Evolutionary conservation across 2,329 filamentous ascomycete species (phyloP), one percentile per base, ranked within the genome.

Genomic region (Fusarium neocosmosporiellum): DNA sequence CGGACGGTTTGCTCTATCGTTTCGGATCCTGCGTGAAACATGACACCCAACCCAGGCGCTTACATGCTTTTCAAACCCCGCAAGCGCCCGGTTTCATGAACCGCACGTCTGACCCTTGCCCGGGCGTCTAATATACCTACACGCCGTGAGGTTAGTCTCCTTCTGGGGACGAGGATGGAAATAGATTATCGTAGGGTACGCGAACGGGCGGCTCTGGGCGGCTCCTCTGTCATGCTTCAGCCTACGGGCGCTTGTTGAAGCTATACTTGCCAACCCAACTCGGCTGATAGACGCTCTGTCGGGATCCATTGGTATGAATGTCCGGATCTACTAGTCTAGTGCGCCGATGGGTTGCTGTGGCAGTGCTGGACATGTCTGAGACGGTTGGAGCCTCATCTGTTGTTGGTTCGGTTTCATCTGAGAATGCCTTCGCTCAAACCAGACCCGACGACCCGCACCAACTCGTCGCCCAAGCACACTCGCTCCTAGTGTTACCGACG

Each of bases 21-120:
- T 72, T 70, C 61, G 50, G 20, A 27, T 8, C 13, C 48, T 24
- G 7, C 59, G 24, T 68, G 63, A 73, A 71, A 73, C 67, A 39
- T 34, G 13, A 59, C 58, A 57, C 64, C 24, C 48, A 58, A 34
- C 39, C 61, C 31, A 58, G 59, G 67, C 71, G 71, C 71, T 71
- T 73, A 69, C 60, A 39, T 33, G 29, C 33, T 18, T 50, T 50
- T 16, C 20, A 43, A 16, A 3, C 24, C 9, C 63, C 55, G 20
- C 57, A 73, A 73, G 70, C 70, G 70, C 70, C 60, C 60, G 11
- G 54, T 63, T 72, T 72, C 65, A 63, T 34, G 22, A 63, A 53
- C 43, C 59, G 59, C 59, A 62, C 24, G 18, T 20, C 46, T 41
- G 55, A 70, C 66, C 70, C 70, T 33, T 62, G 54, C 20, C 39